A percentile compares a stretch with the other conserved stretches of the same genome.
phyloP scores from a whole-genome alignment of 495 filamentous ascomycete species.

The Xanthoparmelia taractica region DNA sequence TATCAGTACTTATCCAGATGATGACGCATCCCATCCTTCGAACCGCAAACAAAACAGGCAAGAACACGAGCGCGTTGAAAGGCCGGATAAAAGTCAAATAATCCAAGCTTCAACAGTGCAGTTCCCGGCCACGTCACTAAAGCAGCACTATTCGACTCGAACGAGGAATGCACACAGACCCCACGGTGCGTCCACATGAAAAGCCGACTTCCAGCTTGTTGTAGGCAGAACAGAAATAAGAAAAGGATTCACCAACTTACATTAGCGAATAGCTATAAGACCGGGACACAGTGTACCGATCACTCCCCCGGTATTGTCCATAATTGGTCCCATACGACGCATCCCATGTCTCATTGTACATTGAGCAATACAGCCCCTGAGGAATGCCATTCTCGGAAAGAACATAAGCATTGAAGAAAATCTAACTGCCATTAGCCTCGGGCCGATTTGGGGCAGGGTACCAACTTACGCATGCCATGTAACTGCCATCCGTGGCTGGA shows the following conservation, averaged over 20 bases:
- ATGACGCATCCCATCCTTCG: background rate
- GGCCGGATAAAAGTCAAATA: background rate
- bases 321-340: slow-evolving; percentile 21
- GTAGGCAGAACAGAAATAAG: background rate
- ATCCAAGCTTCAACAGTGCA: background rate
- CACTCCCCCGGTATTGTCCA: slow-evolving; percentile 15
- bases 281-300: slow-evolving; percentile 11
- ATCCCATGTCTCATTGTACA: slow-evolving; percentile 25
- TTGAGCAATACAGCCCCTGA: slow-evolving; percentile 26
- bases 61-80: background rate
- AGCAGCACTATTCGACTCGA: background rate
- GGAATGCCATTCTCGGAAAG: slow-evolving; percentile 34
- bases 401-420: slow-evolving; percentile 43
- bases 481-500: slow-evolving; percentile 25
- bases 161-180: background rate
- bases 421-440: slow-evolving; percentile 11
- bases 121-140: background rate
- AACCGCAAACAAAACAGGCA: background rate
- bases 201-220: background rate
- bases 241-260: background rate
- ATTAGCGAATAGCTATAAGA: slow-evolving; percentile 14
- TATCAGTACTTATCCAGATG: background rate
- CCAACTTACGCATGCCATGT: slow-evolving; percentile 20
- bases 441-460: accelerated
- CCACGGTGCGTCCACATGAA: background rate